Percentiles rank a stretch among this genome's conserved stretches.
Conservation (phyloP, 495 filamentous ascomycete genomes). For the Tirmania nivea region DNA sequence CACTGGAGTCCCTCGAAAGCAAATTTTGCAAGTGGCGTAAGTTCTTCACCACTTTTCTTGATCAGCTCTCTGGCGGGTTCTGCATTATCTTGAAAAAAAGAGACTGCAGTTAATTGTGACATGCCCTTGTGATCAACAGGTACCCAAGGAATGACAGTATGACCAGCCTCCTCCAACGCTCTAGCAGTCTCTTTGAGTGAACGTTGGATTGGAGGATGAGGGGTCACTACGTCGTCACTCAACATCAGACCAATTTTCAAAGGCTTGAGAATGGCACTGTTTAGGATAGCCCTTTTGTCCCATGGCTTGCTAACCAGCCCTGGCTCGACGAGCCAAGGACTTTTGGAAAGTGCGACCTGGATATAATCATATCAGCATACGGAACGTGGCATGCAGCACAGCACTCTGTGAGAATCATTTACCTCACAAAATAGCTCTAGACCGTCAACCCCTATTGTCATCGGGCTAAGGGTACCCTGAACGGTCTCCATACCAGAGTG, state of each 20-base stretch:
- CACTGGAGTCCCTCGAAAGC: too few relatives aligned
- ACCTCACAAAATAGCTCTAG: constrained; percentile 25
- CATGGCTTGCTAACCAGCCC: constrained; percentile 24
- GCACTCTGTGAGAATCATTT: not conserved
- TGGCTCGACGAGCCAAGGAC: constrained; percentile 23
- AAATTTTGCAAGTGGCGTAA: too few relatives aligned
- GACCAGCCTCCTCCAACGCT: constrained; percentile 24
- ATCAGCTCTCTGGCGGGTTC: too few relatives aligned
- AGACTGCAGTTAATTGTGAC: constrained; percentile 13
- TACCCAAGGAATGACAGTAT: constrained; percentile 30
- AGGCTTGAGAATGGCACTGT: constrained; percentile 8
- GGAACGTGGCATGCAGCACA: too few relatives aligned
- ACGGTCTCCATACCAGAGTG: constrained; percentile 12
- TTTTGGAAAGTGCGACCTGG: constrained; percentile 8
- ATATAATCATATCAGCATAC: not conserved
- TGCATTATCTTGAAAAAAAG: too few relatives aligned
- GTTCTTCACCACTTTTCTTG: too few relatives aligned
- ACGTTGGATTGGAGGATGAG: constrained; percentile 31
- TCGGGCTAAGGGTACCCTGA: constrained; percentile 24
- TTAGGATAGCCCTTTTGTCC: constrained; percentile 22
- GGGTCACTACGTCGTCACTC: constrained; percentile 33
- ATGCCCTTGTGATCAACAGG: constrained; percentile 34
- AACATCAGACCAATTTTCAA: constrained; percentile 31
- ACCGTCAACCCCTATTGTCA: constrained; percentile 23
- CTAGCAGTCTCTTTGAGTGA: constrained; percentile 25